Evolutionary conservation across 2,329 filamentous ascomycete genomes (phyloP).

Genomic region (Zasmidium citrigriseum): DNA sequence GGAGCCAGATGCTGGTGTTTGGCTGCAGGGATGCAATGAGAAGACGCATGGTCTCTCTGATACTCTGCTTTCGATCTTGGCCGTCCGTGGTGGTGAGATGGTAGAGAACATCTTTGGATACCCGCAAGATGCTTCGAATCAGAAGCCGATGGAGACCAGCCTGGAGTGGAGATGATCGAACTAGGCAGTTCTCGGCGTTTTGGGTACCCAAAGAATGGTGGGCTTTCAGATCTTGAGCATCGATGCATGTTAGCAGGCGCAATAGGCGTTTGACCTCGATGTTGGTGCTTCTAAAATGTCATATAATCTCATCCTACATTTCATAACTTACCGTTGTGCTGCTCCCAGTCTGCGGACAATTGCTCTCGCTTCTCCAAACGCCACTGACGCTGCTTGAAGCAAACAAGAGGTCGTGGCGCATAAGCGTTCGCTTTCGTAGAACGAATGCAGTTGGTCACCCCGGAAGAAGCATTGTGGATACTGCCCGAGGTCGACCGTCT

Average conservation of each 20-base stretch:
- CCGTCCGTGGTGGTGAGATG: constrained; percentile 39
- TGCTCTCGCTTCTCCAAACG: neutral
- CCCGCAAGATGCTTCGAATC: constrained; percentile 2
- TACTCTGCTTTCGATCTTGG: constrained; percentile 39
- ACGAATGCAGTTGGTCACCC: too few species aligned
- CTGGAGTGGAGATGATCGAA: constrained; percentile 1
- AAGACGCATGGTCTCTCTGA: constrained; percentile 77
- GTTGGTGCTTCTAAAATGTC: too few species aligned
- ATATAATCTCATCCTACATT: too few species aligned
- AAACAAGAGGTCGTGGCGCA: neutral
- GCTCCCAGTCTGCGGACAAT: too few species aligned
- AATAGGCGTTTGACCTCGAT: too few species aligned
- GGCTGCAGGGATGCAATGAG: constrained; percentile 94
- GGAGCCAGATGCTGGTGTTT: constrained; percentile 74
- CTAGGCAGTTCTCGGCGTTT: neutral
- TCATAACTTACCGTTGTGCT: too few species aligned
- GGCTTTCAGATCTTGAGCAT: neutral
- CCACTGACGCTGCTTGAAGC: neutral
- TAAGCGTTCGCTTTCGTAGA: neutral
- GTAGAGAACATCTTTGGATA: constrained; percentile 40
- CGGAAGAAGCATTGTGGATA: neutral
- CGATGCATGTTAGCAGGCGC: neutral
- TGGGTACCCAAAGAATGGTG: neutral
- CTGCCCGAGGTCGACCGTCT: neutral
- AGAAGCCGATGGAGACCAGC: neutral